Evolutionary conservation across 257 asterid species (phyloP), one percentile per base, ranked within the genome.

Genomic region (Buddleja alternifolia): DNA sequence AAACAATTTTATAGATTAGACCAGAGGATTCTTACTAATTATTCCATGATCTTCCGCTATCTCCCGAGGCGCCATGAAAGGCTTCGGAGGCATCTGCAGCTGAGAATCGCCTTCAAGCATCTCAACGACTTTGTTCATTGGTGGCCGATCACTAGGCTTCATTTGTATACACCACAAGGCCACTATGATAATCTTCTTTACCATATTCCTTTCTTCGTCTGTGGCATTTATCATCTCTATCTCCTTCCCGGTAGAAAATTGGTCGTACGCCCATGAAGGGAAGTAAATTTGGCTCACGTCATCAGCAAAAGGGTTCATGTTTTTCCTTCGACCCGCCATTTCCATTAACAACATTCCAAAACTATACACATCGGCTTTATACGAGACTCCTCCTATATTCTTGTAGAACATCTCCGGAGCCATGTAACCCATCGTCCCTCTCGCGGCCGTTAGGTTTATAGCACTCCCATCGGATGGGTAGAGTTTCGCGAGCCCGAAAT

Each of bases 161-260:
- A 75, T 78, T 47, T 82, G 86, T 78, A 82, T 76, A 48, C 86
- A 75, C 86, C 86, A 82, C 66, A 82, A 55, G 0, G 87, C 84
- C 58, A 79, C 87, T 2, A 79, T 37, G 8, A 77, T 76, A 44
- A 78, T 67, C 78, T 63, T 82, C 75, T 68, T 79, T 10, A 71
- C 60, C 66, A 82, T 36, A 63, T 53, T 63, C 60, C 71, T 70
- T 39, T 72, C 87, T 36, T 79, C 83, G 6, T 69, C 81, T 0
- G 58, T 73, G 0, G 73, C 78, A 55, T 62, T 82, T 23, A 39
- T 60, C 9, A 70, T 70, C 68, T 76, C 84, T 6, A 75, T 21
- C 2, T 82, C 84, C 73, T 73, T 79, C 1, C 84, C 82, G 0
- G 58, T 55, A 8, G 14, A 23, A 10, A 76, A 52, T 34, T 77